Evolutionary conservation across 2,329 filamentous ascomycete genomes (phyloP).

Genomic region (Ilyonectria robusta): DNA sequence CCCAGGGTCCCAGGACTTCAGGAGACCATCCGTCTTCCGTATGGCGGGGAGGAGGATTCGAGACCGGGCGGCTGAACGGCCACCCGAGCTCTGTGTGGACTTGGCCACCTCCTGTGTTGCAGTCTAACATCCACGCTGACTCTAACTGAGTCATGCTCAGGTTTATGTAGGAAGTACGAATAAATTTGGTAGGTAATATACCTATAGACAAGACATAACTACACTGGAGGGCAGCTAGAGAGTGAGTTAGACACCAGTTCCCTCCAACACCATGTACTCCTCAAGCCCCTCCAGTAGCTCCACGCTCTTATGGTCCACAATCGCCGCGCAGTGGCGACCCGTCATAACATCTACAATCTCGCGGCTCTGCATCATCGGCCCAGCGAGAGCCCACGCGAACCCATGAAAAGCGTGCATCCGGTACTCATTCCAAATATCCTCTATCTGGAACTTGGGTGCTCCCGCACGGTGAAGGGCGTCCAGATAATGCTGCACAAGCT

Average conservation of each 20-base stretch:
- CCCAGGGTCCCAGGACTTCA: no score
- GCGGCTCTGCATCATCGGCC: constrained; percentile 32
- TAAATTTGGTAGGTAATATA: background rate
- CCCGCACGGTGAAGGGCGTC: background rate
- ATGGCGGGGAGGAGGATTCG: no score
- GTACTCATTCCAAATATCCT: constrained; percentile 31
- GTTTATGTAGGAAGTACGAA: background rate
- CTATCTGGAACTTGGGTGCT: background rate
- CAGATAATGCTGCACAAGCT: constrained; percentile 30
- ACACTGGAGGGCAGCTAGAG: background rate
- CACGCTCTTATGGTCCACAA: constrained; percentile 32
- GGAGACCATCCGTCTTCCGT: no score
- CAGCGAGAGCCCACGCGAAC: constrained; percentile 31
- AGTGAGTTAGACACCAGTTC: background rate
- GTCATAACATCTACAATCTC: constrained; percentile 31
- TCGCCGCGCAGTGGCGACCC: constrained; percentile 25
- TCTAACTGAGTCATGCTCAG: background rate
- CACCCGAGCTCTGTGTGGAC: no score
- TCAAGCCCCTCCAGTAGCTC: constrained; percentile 24
- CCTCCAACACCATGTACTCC: background rate
- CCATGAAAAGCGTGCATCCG: constrained; percentile 29
- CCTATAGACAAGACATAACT: background rate
- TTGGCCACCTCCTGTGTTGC: no score
- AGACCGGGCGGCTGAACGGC: no score
- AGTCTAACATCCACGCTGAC: no score